Evolutionary conservation across 2,329 filamentous ascomycete genomes (phyloP), one percentile per base, ranked within the genome.

Genomic region (Epichloe uncinata): DNA sequence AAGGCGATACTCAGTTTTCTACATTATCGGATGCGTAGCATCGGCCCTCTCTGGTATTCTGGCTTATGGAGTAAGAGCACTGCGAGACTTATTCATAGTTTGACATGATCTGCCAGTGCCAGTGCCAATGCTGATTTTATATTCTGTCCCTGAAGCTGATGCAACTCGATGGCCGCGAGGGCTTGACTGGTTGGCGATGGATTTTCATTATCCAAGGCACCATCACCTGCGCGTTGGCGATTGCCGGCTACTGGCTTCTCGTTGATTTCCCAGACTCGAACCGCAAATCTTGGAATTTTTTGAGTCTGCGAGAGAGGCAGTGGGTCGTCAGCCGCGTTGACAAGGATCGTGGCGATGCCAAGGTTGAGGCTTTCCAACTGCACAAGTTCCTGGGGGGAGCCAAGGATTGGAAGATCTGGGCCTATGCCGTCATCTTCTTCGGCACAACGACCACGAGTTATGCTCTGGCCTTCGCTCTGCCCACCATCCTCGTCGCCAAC

Each of bases 381-480:
- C 47, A 52, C 5, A 67, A 65, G 45, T 79, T 80, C 59, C 55
- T 79, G 13, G 52, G 61, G 13, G 68, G 69, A 20, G 73, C 69
- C 1, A 52, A 59, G 2, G 75, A 82, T 65, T 72, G 67, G 69
- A 78, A 77, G 62, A 69, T 83, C 51, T 85, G 81, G 81, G 72
- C 64, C 0, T 84, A 81, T 57, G 78, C 73, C 49, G 56, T 80
- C 56, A 71, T 82, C 56, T 78, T 77, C 60, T 79, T 80, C 68
- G 79, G 78, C 63, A 77, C 78, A 2, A 88, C 85, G 0, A 85
- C 84, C 11, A 77, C 86, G 47, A 75, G 76, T 1, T 93, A 93
- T 62, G 80, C 85, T 0, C 75, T 93, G 8, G 83, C 85, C 2
- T 91, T 85, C 64, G 91, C 90, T 61, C 67, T 90, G 4, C 86